These are phyloP conservation scores for Globisporangium middletonii DNA, from an alignment of 352 stramenopile genomes.

Conservation along the genomic window DNA sequence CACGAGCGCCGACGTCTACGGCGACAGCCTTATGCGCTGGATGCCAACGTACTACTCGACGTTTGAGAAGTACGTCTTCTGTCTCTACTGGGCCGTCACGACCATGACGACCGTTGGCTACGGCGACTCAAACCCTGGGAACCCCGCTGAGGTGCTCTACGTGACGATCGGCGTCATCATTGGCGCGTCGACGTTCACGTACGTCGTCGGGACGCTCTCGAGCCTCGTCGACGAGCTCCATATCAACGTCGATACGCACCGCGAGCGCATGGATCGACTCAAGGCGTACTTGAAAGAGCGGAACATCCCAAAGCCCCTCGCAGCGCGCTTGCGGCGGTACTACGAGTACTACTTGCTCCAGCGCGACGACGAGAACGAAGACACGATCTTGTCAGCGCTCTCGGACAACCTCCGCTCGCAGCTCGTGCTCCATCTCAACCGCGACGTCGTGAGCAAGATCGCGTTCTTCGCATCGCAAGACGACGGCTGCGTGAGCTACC, in stretches of 20 bases:
- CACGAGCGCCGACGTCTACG: slow-evolving; percentile 24
- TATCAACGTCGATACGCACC: slow-evolving; percentile 34
- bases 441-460: slow-evolving; percentile 80
- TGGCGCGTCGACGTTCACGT: slow-evolving; percentile 64
- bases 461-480: slow-evolving; percentile 74
- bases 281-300: slow-evolving; percentile 76
- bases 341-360: slow-evolving; percentile 80
- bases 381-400: slow-evolving; percentile 57
- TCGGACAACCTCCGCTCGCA: slow-evolving; percentile 74
- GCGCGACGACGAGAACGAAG: slow-evolving; percentile 66
- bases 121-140: slow-evolving; percentile 56
- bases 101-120: slow-evolving; percentile 82
- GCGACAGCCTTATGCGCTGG: slow-evolving; percentile 19
- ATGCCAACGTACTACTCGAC: slow-evolving; percentile 23
- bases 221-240: slow-evolving; percentile 75
- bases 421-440: slow-evolving; percentile 71
- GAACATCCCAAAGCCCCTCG: slow-evolving; percentile 45
- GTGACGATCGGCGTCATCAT: slow-evolving; percentile 49
- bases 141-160: slow-evolving; percentile 48
- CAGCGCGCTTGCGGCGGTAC: slow-evolving; percentile 53
- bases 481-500: slow-evolving; percentile 73
- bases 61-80: slow-evolving; percentile 61
- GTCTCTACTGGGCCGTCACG: slow-evolving; percentile 70
- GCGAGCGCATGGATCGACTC: slow-evolving; percentile 62
- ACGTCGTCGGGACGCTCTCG: slow-evolving; percentile 72